phyloP scores from a whole-genome alignment of 2,329 filamentous ascomycete species.

The Tolypocladium cylindrosporum region DNA sequence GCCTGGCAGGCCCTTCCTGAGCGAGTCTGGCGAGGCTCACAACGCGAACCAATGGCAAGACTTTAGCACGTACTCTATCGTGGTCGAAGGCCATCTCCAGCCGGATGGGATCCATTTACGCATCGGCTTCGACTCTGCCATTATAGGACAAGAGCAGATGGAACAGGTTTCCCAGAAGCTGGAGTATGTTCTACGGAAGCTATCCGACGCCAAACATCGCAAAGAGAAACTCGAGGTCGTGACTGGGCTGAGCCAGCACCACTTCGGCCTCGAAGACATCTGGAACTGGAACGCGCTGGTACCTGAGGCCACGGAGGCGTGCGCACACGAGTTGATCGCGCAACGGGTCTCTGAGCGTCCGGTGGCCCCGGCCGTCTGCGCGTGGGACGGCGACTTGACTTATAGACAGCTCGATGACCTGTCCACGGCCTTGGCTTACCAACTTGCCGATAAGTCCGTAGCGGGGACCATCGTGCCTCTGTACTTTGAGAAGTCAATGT shows the following conservation, averaged over 20 bases:
- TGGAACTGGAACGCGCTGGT: conserved; percentile 10
- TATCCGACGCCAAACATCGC: conserved; percentile 1
- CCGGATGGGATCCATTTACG: conserved; percentile 4
- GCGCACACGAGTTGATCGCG: conserved; percentile 8
- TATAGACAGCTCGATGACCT: conserved; percentile 6
- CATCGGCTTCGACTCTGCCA: conserved; percentile 6
- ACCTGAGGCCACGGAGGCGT: conserved; percentile 7
- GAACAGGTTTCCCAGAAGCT: conserved; percentile 2
- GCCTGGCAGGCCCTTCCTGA: neutral
- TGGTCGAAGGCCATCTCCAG: conserved; percentile 6
- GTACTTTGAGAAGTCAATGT: conserved; percentile 16
- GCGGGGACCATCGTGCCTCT: conserved; percentile 10
- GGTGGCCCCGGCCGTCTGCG: conserved; percentile 10
- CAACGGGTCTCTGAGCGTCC: conserved; percentile 7
- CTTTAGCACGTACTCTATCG: conserved; percentile 8
- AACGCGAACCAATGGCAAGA: conserved; percentile 2
- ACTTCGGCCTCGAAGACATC: conserved; percentile 7
- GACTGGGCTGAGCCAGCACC: conserved; percentile 2
- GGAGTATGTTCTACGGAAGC: conserved; percentile 5
- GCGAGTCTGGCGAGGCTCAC: neutral
- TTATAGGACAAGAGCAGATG: conserved; percentile 4
- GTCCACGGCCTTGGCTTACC: conserved; percentile 1
- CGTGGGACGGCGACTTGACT: conserved; percentile 14
- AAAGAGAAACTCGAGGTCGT: conserved; percentile 3
- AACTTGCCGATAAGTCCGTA: conserved; percentile 1